These are phyloP conservation scores for Phytophthora cactorum DNA, from an alignment of 352 stramenopile genomes.

Conservation along the genomic window DNA sequence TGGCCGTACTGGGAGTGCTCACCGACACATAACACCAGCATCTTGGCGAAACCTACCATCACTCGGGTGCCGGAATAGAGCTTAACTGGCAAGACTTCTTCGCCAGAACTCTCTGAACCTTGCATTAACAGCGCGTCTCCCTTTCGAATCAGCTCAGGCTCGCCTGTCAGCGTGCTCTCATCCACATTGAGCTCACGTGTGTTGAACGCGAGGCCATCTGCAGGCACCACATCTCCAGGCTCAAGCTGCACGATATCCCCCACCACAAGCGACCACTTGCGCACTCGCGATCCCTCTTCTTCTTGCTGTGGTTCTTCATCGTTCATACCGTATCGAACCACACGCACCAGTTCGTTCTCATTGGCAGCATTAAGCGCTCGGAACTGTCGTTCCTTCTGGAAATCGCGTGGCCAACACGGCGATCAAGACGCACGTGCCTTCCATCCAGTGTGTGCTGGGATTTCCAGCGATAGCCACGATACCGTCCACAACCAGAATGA, in stretches of 20 bases:
- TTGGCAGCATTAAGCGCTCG: slow-evolving; percentile 75
- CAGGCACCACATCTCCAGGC: slow-evolving; percentile 85
- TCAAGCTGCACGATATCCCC: slow-evolving; percentile 83
- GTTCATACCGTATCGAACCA: slow-evolving; percentile 44
- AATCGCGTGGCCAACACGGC: slow-evolving; percentile 93
- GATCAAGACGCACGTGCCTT: slow-evolving; percentile 70
- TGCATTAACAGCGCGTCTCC: slow-evolving; percentile 59
- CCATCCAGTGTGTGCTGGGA: slow-evolving; percentile 63
- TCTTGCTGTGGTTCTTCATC: neutral
- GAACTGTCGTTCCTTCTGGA: slow-evolving; percentile 92
- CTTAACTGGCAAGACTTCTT: slow-evolving; percentile 8
- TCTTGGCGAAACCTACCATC: slow-evolving; percentile 85
- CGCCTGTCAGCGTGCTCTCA: slow-evolving; percentile 88
- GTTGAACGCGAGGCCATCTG: slow-evolving; percentile 83
- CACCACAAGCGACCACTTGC: slow-evolving; percentile 81
- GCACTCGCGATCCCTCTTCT: slow-evolving; percentile 40
- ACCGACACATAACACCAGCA: slow-evolving; percentile 93
- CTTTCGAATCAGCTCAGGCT: slow-evolving; percentile 85
- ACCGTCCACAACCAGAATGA: slow-evolving; percentile 46
- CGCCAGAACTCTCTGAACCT: neutral
- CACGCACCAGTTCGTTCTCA: slow-evolving; percentile 72
- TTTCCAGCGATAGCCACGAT: slow-evolving; percentile 43
- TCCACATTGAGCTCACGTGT: slow-evolving; percentile 84
- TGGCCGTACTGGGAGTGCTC: slow-evolving; percentile 89
- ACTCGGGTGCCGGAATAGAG: slow-evolving; percentile 92